Conservation (phyloP, 106 monocot genomes). For the Dendrobium catenatum region DNA sequence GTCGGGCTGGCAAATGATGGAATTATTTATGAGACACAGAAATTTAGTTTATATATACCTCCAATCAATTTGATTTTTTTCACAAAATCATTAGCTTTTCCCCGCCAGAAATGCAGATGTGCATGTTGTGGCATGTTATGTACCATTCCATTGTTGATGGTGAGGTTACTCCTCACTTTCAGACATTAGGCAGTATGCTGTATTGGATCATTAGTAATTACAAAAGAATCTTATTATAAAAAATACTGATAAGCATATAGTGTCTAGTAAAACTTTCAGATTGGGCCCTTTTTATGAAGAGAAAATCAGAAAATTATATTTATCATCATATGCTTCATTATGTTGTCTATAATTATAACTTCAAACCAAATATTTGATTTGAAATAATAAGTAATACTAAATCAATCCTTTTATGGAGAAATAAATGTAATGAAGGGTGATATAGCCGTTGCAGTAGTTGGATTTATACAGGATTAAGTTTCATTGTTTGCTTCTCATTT, state of each 20-base stretch:
- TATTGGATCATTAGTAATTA: not conserved
- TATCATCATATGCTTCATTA: not conserved
- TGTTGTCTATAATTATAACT: not conserved
- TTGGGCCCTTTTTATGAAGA: not conserved
- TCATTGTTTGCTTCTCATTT: slow-evolving; percentile 7
- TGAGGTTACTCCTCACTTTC: not conserved
- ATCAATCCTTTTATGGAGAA: not conserved
- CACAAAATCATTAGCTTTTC: not conserved
- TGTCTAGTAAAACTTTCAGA: not conserved
- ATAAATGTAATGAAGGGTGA: not conserved
- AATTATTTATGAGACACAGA: not conserved
- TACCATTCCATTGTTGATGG: not conserved
- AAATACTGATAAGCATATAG: not conserved
- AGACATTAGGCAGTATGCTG: not conserved
- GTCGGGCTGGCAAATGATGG: not conserved
- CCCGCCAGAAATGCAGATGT: not conserved
- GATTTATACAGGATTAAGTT: not conserved
- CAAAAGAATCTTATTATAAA: not conserved
- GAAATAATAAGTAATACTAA: not conserved
- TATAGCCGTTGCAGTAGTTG: too few relatives aligned
- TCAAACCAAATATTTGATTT: not conserved
- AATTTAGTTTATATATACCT: not conserved
- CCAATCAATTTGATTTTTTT: not conserved
- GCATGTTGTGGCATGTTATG: not conserved
- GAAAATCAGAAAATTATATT: not conserved